Evolutionary conservation across 306 rosid species (phyloP).

Genomic region (Prunus kanzakura): DNA sequence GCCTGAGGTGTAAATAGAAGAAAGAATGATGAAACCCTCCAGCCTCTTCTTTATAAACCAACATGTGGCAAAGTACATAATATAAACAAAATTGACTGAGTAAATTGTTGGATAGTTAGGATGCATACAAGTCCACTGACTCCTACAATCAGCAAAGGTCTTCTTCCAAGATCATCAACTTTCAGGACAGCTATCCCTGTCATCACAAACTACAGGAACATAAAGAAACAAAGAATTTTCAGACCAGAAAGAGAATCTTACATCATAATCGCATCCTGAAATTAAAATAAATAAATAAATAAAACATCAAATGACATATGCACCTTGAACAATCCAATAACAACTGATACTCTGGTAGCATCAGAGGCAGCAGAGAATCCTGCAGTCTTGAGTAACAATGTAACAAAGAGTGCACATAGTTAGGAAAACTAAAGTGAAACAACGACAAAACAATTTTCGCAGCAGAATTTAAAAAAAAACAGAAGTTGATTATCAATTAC

Average conservation of each 20-base stretch:
- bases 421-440: conserved; percentile 22
- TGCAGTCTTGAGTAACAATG: conserved; percentile 60
- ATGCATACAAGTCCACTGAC: conserved; percentile 87
- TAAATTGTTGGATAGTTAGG: conserved; percentile 2
- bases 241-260: conserved; percentile 7
- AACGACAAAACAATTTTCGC: background rate
- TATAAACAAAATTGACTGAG: background rate
- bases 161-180: conserved; percentile 95
- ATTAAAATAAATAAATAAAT: conserved; percentile 13
- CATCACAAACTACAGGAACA: conserved; percentile 67
- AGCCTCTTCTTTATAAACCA: conserved; percentile 1
- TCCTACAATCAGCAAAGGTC: conserved; percentile 82
- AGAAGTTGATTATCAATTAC: conserved; percentile 38
- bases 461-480: background rate
- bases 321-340: conserved; percentile 93
- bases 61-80: background rate
- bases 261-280: background rate
- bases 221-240: conserved; percentile 23
- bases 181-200: conserved; percentile 83
- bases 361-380: conserved; percentile 96
- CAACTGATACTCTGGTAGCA: conserved; percentile 90
- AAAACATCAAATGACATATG: conserved; percentile 15
- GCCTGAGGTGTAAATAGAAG: conserved; percentile 41
- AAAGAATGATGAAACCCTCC: conserved; percentile 24
- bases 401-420: conserved; percentile 15